Evolutionary conservation across 73 alveolate species (phyloP), one percentile per base, ranked within the genome.

Genomic region (Diophrys appendiculata): DNA sequence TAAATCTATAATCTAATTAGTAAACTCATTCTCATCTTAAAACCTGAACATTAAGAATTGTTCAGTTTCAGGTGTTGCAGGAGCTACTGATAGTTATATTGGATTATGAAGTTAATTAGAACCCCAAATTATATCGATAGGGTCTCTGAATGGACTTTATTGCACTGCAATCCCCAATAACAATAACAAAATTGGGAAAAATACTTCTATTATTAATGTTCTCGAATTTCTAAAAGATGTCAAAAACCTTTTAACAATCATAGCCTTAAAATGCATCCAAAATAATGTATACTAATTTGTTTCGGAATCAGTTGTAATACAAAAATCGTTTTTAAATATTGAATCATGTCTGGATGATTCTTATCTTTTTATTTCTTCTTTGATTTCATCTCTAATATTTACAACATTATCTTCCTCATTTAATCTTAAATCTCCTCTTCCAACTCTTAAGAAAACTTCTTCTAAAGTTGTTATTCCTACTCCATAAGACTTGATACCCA

Each of bases 401-500:
- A 24, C 30, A 64, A 23, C 23, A 3, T 64, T 5, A 14, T 64
- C 29, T 64, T 64, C 73, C 3, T 5, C 33, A 27, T 14, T 64
- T 11, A 24, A 64, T 26, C 8, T 26, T 27, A 24, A 23, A 11
- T 27, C 73, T 11, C 33, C 73, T 64, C 29, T 27, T 64, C 33
- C 73, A 5, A 94, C 93, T 75, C 92, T 96, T 3, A 96, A 76
- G 81, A 94, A 96, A 0, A 96, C 99, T 73, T 96, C 98, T 92
- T 96, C 99, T 52, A 96, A 81, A 27, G 99, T 94, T n/a, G 98
- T 93, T 87, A 96, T 91, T 25, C 92, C 86, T 14, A 91, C 74
- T 26, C 87, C 91, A 32, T 91, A 86, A 25, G 94, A 67, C 34
- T 94, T 96, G 1, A 95, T 89, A 1, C 95, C 93, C 65, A 90